Evolutionary conservation across 2,329 filamentous ascomycete genomes (phyloP), one percentile per base, ranked within the genome.

Genomic region (Xylaria polymorpha): DNA sequence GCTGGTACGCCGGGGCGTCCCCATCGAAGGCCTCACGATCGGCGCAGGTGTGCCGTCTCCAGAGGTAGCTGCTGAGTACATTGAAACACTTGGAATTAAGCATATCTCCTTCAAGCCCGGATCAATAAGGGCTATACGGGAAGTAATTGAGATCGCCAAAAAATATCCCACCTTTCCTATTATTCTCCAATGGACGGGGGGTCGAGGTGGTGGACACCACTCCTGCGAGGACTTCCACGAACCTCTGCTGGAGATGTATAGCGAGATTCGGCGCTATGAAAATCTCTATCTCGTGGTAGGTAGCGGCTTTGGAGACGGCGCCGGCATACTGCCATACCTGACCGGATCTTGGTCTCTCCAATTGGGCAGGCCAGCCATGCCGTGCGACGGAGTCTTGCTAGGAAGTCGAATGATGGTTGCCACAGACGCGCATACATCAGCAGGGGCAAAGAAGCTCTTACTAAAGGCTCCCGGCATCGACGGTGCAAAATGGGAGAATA

Each of bases 61-160:
- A 64, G 94, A 97, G 78, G 92, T 97, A 65, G 94, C 94, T 25
- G 92, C 96, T 75, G 93, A 97, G 79, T 98, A 97, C 81, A 97
- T 97, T 73, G 88, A 94, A 81, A 98, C 94, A 0, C 87, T 97
- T 15, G 94, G 94, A 10, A 87, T 98, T 68, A 96, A 97, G 85
- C 94, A 97, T 81, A 97, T 98, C 74, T 87, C 91, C 41, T 97
- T 97, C 87, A 98, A 98, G 85, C 94, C 94, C 25, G 94, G 94
- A 68, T 97, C 94, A 18, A 86, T 91, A 55, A 92, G 97, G 69
- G 93, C 92, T 2, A 97, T 98, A 72, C 93, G 97, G 79, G 85
- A 92, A 39, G 93, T 96, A 67, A 91, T 98, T 82, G 95, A 96
- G 81, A 94, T 97, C 76, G 94, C 94, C 72, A 96, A 93, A 82